Conservation (phyloP, 345 rosid genomes). For the Theobroma cacao region DNA sequence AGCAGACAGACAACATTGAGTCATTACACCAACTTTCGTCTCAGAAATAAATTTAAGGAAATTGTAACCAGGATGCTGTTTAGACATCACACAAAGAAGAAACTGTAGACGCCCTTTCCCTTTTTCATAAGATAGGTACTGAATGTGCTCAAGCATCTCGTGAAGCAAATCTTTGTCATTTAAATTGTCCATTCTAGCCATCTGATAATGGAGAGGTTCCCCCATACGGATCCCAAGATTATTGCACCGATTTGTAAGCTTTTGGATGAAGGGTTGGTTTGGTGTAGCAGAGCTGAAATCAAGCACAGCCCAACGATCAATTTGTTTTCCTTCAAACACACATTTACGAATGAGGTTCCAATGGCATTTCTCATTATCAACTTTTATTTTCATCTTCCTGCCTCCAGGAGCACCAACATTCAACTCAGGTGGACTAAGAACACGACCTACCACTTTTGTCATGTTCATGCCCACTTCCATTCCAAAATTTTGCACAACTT, state of each 20-base stretch:
- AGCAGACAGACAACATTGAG: conserved; percentile 67
- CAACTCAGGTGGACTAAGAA: conserved; percentile 64
- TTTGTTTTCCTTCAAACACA: conserved; percentile 53
- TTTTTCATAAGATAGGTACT: conserved; percentile 22
- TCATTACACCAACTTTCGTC: conserved; percentile 66
- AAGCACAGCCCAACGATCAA: conserved; percentile 65
- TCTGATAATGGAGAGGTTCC: conserved; percentile 30
- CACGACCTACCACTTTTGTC: conserved; percentile 64
- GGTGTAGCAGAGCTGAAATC: conserved; percentile 47
- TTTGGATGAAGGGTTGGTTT: conserved; percentile 30
- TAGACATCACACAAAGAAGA: conserved; percentile 71
- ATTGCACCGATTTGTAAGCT: conserved; percentile 40
- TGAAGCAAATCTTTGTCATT: conserved; percentile 31
- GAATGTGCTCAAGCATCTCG: conserved; percentile 35
- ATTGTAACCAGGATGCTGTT: conserved; percentile 54
- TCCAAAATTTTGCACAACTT: conserved; percentile 56
- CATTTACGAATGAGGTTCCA: conserved; percentile 65
- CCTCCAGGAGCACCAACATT: conserved; percentile 42
- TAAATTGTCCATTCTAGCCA: conserved; percentile 43
- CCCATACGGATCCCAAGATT: conserved; percentile 56
- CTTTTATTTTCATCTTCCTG: conserved; percentile 26
- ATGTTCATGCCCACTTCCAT: conserved; percentile 48
- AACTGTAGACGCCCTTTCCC: conserved; percentile 40
- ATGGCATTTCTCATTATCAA: conserved; percentile 53
- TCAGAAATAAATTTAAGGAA: conserved; percentile 76